Percentiles rank a stretch among this genome's conserved stretches.
phyloP scores from a whole-genome alignment of 2,329 filamentous ascomycete species.

The Zymoseptoria passerinii region DNA sequence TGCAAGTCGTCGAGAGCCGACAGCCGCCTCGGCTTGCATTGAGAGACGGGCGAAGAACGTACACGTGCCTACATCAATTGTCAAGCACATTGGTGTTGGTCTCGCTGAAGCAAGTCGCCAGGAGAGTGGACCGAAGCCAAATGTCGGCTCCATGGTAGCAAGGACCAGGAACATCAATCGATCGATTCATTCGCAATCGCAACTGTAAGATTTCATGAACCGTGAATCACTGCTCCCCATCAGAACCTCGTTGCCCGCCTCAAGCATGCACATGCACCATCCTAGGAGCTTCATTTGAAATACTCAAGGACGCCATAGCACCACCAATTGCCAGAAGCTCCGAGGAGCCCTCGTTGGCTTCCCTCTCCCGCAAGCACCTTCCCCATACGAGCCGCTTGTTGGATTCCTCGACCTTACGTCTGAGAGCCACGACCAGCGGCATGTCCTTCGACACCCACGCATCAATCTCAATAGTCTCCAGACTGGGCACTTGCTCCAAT shows the following conservation, averaged over 20 bases:
- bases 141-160: neutral
- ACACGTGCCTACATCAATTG: neutral
- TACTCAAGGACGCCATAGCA: conserved; percentile 11
- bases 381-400: conserved; percentile 58
- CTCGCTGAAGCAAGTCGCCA: neutral
- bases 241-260: neutral
- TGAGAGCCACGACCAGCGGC: conserved; percentile 54
- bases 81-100: neutral
- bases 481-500: conserved; percentile 48
- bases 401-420: conserved; percentile 44
- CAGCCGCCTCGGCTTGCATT: neutral
- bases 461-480: conserved; percentile 60
- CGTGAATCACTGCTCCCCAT: neutral
- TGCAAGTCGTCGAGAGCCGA: neutral
- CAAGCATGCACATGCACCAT: conserved; percentile 11
- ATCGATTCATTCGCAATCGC: neutral
- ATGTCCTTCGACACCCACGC: conserved; percentile 60
- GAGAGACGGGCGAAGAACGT: neutral
- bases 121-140: neutral
- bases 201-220: neutral
- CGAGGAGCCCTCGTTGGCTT: conserved; percentile 18
- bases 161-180: neutral
- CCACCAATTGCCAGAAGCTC: conserved; percentile 4
- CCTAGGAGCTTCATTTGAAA: conserved; percentile 10
- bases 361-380: conserved; percentile 45